phyloP scores from a whole-genome alignment of 2,329 filamentous ascomycete species.

The Ceratocystis harringtonii region DNA sequence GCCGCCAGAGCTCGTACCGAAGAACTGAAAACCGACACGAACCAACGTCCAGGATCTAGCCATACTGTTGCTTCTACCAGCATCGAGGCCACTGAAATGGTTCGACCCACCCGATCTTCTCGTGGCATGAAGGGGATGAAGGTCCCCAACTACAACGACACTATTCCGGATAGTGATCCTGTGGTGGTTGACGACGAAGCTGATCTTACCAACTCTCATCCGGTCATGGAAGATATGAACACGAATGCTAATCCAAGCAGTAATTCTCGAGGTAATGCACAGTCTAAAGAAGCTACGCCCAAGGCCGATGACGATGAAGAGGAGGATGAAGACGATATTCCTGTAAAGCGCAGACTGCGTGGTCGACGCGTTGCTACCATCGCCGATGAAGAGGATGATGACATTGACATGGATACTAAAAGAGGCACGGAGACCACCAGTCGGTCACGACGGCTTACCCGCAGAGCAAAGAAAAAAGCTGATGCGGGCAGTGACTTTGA shows the following conservation, averaged over 20 bases:
- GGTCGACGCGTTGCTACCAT: constrained; percentile 16
- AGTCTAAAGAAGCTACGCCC: background rate
- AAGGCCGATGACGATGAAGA: constrained; percentile 22
- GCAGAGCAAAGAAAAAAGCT: constrained; percentile 32
- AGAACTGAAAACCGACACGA: constrained; percentile 38
- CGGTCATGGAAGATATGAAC: constrained; percentile 22
- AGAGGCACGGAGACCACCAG: constrained; percentile 19
- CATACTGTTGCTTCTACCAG: constrained; percentile 36
- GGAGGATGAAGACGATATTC: constrained; percentile 23
- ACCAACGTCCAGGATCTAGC: constrained; percentile 47
- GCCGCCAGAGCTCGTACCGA: constrained; percentile 39
- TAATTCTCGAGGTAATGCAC: background rate
- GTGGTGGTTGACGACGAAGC: constrained; percentile 17
- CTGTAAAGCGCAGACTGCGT: constrained; percentile 15
- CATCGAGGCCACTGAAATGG: constrained; percentile 18
- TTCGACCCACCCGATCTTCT: constrained; percentile 30
- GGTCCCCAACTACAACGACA: constrained; percentile 14
- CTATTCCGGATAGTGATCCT: constrained; percentile 16
- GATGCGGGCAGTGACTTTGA: constrained; percentile 48
- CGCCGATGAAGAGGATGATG: constrained; percentile 30
- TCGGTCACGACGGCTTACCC: constrained; percentile 33
- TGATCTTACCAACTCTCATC: constrained; percentile 21
- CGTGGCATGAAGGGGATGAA: constrained; percentile 38
- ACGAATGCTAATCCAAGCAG: constrained; percentile 20
- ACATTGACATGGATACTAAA: constrained; percentile 26